Evolutionary conservation across 768 basidiomycete genomes (phyloP).

Genomic region (Trametes meyenii): DNA sequence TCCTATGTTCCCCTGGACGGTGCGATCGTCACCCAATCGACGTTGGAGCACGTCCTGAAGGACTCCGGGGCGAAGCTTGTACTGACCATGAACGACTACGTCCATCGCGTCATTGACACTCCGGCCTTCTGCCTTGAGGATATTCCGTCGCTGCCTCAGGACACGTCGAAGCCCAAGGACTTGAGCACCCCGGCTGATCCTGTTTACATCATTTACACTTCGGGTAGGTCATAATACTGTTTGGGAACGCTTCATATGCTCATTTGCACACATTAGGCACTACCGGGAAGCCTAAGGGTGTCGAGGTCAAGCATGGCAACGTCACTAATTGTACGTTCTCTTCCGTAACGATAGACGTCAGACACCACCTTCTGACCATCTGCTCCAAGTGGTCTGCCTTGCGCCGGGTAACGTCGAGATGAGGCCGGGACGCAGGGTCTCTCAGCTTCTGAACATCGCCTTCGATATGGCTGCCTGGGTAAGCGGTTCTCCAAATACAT

Average conservation of each 20-base stretch:
- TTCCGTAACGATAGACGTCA: neutral
- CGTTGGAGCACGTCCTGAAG: constrained; percentile 51
- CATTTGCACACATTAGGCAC: constrained; percentile 41
- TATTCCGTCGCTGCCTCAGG: constrained; percentile 3
- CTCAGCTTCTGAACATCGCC: constrained; percentile 63
- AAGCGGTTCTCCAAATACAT: neutral
- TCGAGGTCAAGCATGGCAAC: constrained; percentile 61
- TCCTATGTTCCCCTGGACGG: constrained; percentile 65
- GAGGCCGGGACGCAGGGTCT: constrained; percentile 56
- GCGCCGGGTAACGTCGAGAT: constrained; percentile 61
- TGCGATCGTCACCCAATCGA: constrained; percentile 56
- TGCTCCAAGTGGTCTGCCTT: constrained; percentile 42
- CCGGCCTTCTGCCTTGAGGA: constrained; percentile 32
- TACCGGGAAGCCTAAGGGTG: constrained; percentile 61
- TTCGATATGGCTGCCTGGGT: constrained; percentile 73
- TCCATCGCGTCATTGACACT: constrained; percentile 23
- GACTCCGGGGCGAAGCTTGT: constrained; percentile 49
- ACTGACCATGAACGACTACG: constrained; percentile 40
- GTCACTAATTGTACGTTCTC: constrained; percentile 55
- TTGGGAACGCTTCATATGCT: constrained; percentile 10
- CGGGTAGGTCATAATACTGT: constrained; percentile 42
- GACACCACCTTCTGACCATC: neutral
- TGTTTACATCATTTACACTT: constrained; percentile 64
- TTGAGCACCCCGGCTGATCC: constrained; percentile 41
- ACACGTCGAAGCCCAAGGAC: constrained; percentile 40